Evolutionary conservation across 2,329 filamentous ascomycete species (phyloP).

Genomic region (Blastomyces emzantsi): DNA sequence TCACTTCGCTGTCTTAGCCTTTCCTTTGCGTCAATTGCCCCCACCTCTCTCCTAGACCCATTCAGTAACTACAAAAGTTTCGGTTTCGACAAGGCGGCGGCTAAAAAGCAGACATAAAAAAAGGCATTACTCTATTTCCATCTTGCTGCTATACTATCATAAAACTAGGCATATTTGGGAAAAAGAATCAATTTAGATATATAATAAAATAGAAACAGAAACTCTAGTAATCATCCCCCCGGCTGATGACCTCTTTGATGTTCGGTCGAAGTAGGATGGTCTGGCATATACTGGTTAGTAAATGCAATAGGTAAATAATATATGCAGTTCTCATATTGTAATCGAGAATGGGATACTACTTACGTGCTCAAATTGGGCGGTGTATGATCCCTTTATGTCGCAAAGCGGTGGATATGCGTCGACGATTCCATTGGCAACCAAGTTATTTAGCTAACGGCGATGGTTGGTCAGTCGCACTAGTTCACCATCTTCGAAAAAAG

Average conservation of each 20-base stretch:
- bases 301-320: background rate
- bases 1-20: no score
- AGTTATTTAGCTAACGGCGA: slow-evolving; percentile 61
- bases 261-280: slow-evolving; percentile 68
- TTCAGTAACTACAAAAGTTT: no score
- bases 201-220: background rate
- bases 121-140: background rate
- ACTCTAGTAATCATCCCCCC: slow-evolving; percentile 70
- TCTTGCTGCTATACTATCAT: background rate
- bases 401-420: slow-evolving; percentile 83
- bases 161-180: background rate
- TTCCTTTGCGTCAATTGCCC: no score
- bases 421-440: slow-evolving; percentile 74
- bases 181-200: background rate
- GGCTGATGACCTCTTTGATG: slow-evolving; percentile 79
- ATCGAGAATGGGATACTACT: slow-evolving; percentile 33
- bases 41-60: no score
- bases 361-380: slow-evolving; percentile 90
- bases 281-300: slow-evolving; percentile 35
- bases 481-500: background rate
- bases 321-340: background rate
- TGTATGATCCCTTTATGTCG: slow-evolving; percentile 91
- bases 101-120: no score
- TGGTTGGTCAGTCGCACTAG: slow-evolving; percentile 22
- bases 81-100: no score